A percentile compares a stretch with the other conserved stretches of the same genome.
Evolutionary conservation across 1,284 basidiomycete species (phyloP).

Genomic region (Mycena sp.): DNA sequence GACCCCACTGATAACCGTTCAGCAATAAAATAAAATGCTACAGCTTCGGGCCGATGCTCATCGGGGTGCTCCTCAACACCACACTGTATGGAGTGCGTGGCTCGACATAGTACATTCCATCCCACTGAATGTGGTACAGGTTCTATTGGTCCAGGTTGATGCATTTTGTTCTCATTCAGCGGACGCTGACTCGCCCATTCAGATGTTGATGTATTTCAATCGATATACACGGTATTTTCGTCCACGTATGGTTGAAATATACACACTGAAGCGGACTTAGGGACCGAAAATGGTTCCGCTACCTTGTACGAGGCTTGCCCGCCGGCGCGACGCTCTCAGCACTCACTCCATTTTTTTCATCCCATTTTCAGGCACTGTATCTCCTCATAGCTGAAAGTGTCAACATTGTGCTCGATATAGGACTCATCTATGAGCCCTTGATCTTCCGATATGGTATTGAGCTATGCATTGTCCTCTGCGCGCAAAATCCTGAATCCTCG

Average conservation of each 20-base stretch:
- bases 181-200: not conserved
- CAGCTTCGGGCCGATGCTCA: constrained; percentile 22
- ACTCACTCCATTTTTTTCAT: not conserved
- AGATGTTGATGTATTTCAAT: constrained; percentile 5
- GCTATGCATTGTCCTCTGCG: not conserved
- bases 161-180: not conserved
- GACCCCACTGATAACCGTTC: not conserved
- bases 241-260: not conserved
- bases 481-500: too few species aligned
- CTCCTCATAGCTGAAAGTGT: constrained; percentile 15
- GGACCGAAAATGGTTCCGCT: constrained; percentile 16
- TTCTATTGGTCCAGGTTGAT: constrained; percentile 16
- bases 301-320: not conserved
- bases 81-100: constrained; percentile 17
- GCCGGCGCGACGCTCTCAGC: not conserved
- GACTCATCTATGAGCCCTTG: constrained; percentile 17
- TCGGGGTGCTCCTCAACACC: constrained; percentile 17
- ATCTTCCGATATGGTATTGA: constrained; percentile 8
- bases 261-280: not conserved
- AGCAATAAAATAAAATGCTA: not conserved
- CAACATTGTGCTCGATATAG: constrained; percentile 13
- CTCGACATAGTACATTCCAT: not conserved
- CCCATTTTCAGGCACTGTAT: constrained; percentile 7
- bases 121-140: constrained; percentile 1
- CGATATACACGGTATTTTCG: not conserved